phyloP scores from a whole-genome alignment of 345 rosid genomes.

The Geranium brycei region DNA sequence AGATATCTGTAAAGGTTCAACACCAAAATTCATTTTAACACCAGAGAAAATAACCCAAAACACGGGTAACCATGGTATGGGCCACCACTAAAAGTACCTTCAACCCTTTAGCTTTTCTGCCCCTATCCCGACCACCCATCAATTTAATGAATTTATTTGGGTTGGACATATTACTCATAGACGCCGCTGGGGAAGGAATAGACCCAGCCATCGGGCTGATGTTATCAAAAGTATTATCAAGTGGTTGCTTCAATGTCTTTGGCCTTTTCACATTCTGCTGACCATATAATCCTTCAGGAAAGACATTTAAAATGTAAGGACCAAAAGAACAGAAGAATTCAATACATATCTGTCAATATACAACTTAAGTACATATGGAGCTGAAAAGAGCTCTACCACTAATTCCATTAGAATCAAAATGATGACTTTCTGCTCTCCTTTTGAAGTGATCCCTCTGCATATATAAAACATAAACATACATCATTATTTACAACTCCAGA shows the following conservation, averaged over 20 bases:
- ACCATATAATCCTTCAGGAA: slow-evolving; percentile 51
- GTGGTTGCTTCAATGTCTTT: slow-evolving; percentile 50
- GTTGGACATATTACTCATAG: slow-evolving; percentile 91
- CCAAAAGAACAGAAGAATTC: slow-evolving; percentile 13
- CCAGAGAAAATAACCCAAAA: slow-evolving; percentile 2
- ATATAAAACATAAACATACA: slow-evolving; percentile 10
- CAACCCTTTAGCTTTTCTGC: slow-evolving; percentile 58
- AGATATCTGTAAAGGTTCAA: slow-evolving; percentile 41
- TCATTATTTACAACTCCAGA: not conserved
- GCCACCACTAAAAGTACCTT: slow-evolving; percentile 40
- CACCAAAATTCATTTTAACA: slow-evolving; percentile 11
- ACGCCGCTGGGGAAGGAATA: slow-evolving; percentile 69
- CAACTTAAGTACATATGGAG: slow-evolving; percentile 9
- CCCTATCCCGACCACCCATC: slow-evolving; percentile 59
- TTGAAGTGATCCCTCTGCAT: slow-evolving; percentile 64
- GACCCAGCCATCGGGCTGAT: slow-evolving; percentile 43
- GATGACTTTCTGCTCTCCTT: slow-evolving; percentile 63
- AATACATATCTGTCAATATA: slow-evolving; percentile 7
- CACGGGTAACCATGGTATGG: too few relatives aligned
- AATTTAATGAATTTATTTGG: slow-evolving; percentile 59
- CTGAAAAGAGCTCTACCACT: slow-evolving; percentile 28
- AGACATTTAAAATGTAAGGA: slow-evolving; percentile 14
- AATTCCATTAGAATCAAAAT: slow-evolving; percentile 63
- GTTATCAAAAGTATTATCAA: slow-evolving; percentile 54
- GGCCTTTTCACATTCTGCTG: slow-evolving; percentile 65